Base-by-base conservation (phyloP, 1,139 yeast genomes). In the Candida pseudoviswanathii region DNA sequence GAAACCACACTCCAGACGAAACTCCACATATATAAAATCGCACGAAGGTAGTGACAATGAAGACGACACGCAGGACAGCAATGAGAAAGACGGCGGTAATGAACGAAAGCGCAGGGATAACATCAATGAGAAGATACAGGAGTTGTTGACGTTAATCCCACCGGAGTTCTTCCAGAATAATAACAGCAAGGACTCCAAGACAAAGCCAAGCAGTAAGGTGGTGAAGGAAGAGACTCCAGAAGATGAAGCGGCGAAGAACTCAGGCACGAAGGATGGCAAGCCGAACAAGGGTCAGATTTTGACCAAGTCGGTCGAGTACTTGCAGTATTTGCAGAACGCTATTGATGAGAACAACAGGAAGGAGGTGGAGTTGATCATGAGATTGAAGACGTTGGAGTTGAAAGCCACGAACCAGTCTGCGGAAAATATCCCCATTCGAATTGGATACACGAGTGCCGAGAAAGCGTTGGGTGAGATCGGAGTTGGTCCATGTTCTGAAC, bases 221-320 rank as follows among this genome's bases (percentile, higher is more conserved):
- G 43, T 42, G 34, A 49, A 43, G 42, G 52, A 47, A 27, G 26
- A n/a, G 9, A 48, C 46, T 9, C 49, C 48, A 0, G 44, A 43
- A 27, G 46, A 40, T 29, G 56, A 52, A 8, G 52, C 54, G 41
- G 61, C 79, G 45, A 77, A 77, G 57, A 79, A 81, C 24, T 75
- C 85, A 10, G 89, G 91, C 3, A 82, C 91, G 2, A 88, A 87
- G 56, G 96, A 89, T 60, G 96, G 96, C 3, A 86, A 86, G 58
- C 97, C 97, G 1, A 91, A 91, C 63, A 92, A 92, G 70, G 97
- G 97, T 1, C 96, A 91, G 58, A 89, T 92, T 8, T 72, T 92
- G 54, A 81, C 91, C 21, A 86, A 89, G 60, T 82, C 95, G 0
- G 96, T 91, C 2, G 96, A 90, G 58, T 92, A 90, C 62, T 84